phyloP scores from a whole-genome alignment of 108 stramenopile genomes.

The Heterococcus sp. region DNA sequence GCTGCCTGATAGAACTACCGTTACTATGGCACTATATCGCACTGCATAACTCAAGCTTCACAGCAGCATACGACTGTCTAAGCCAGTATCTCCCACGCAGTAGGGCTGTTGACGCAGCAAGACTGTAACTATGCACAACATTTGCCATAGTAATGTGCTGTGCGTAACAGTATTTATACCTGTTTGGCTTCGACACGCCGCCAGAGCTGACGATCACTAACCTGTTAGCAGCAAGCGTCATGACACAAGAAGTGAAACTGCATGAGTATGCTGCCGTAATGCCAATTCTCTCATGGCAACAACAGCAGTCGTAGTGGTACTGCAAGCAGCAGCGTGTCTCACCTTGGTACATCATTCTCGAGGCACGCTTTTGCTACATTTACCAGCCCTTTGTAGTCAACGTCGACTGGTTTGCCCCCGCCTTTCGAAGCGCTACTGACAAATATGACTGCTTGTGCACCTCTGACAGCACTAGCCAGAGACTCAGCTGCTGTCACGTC shows the following conservation, averaged over 20 bases:
- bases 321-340: not conserved
- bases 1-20: no score
- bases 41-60: no score
- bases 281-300: not conserved
- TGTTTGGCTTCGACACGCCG: conserved; percentile 70
- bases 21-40: no score
- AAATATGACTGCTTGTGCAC: conserved; percentile 72
- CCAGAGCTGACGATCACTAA: conserved; percentile 73
- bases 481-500: conserved; percentile 66
- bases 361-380: conserved; percentile 74
- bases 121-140: no score
- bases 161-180: no score
- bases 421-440: conserved; percentile 72
- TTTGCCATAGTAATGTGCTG: no score
- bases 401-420: conserved; percentile 67
- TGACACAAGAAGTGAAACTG: not conserved
- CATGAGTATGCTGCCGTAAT: not conserved
- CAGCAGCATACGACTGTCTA: no score
- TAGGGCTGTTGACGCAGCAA: no score
- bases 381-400: conserved; percentile 70
- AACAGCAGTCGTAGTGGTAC: not conserved
- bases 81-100: no score
- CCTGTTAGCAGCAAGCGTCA: not conserved
- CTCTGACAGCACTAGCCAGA: conserved; percentile 48
- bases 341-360: conserved; percentile 57